Conservation (phyloP, 129 eudicot species). For the Flaveria brownii region DNA sequence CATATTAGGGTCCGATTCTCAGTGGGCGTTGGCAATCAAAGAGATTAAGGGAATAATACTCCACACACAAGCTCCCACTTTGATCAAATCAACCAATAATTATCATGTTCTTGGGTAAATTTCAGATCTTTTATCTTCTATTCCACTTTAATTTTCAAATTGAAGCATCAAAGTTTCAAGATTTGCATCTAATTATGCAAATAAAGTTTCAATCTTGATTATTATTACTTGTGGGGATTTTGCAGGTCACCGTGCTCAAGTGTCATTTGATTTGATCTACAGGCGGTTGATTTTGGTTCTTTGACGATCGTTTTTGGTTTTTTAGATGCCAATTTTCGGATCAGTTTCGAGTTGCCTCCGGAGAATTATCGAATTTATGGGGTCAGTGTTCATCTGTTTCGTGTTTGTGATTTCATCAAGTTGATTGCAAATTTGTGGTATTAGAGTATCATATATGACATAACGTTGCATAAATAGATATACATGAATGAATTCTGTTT, state of each 20-base stretch:
- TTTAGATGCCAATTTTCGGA: conserved; percentile 44
- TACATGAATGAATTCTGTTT: conserved; percentile 13
- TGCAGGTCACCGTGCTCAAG: conserved; percentile 33
- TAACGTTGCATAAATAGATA: background rate
- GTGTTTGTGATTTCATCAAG: conserved; percentile 6
- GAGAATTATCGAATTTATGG: conserved; percentile 36
- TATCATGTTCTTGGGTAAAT: conserved; percentile 41
- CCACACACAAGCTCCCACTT: conserved; percentile 22
- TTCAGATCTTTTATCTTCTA: conserved; percentile 27
- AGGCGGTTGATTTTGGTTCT: conserved; percentile 22
- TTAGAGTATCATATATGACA: too few species aligned
- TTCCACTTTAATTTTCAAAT: background rate
- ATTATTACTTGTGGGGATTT: background rate
- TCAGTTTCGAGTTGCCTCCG: conserved; percentile 38
- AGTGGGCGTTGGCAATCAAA: conserved; percentile 36
- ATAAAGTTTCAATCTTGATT: conserved; percentile 3
- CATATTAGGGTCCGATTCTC: conserved; percentile 24
- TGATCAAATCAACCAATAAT: conserved; percentile 30
- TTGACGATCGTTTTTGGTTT: conserved; percentile 20
- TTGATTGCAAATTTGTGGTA: background rate
- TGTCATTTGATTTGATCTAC: conserved; percentile 21
- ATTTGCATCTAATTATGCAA: conserved; percentile 1
- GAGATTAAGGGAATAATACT: conserved; percentile 30
- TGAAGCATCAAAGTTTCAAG: background rate
- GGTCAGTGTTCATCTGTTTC: conserved; percentile 39